Conservation (phyloP, 768 basidiomycete species). For the Phaeotremella fagi region DNA sequence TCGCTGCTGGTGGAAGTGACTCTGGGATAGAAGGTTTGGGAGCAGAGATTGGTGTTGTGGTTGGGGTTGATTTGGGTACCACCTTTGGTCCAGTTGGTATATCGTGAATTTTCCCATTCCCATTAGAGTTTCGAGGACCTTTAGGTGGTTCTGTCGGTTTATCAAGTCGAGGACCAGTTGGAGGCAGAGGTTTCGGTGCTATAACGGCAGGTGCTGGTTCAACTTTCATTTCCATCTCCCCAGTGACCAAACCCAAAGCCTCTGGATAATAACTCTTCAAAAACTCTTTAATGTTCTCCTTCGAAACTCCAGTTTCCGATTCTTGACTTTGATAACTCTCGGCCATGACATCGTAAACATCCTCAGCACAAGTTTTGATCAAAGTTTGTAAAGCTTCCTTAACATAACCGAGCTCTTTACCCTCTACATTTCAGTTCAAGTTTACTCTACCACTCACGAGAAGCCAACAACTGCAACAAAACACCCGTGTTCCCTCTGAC, state of each 20-base stretch:
- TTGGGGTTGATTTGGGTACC: neutral
- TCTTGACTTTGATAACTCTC: slow-evolving; percentile 32
- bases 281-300: slow-evolving; percentile 35
- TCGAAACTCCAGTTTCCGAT: slow-evolving; percentile 35
- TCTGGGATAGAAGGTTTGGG: neutral
- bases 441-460: slow-evolving; percentile 20
- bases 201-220: too few species aligned
- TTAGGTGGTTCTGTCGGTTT: too few species aligned
- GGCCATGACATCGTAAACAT: slow-evolving; percentile 33
- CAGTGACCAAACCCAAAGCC: neutral
- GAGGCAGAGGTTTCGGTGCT: too few species aligned
- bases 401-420: slow-evolving; percentile 30
- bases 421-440: slow-evolving; percentile 16
- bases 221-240: neutral
- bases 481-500: slow-evolving; percentile 42
- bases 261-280: slow-evolving; percentile 11
- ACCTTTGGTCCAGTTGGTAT: too few species aligned
- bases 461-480: slow-evolving; percentile 35
- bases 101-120: too few species aligned
- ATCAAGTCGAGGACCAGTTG: too few species aligned
- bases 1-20: neutral
- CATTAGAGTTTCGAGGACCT: too few species aligned
- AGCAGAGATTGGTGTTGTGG: neutral
- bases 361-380: slow-evolving; percentile 17
- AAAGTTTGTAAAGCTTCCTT: slow-evolving; percentile 23